Evolutionary conservation across 2,329 filamentous ascomycete genomes (phyloP), one percentile per base, ranked within the genome.

Genomic region (Hymenoscyphus repandus): DNA sequence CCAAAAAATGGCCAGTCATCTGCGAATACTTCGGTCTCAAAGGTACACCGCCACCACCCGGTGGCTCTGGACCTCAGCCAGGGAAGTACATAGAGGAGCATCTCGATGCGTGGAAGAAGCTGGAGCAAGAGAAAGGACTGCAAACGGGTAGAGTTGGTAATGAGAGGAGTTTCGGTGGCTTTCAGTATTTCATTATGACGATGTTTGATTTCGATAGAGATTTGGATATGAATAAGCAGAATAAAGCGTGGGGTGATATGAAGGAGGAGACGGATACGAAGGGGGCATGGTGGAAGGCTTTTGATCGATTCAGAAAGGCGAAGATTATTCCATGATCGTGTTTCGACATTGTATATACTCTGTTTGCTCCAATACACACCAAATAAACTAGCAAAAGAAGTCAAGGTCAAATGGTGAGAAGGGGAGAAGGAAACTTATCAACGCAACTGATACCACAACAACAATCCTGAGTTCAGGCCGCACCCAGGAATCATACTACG

Each of bases 1-100:
- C 65, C 13, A 56, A 62, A 10, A 73, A 74, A 57, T 75, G 72
- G 73, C 70, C 72, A 2, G 57, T 72, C 5, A 69, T 74, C 40
- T 72, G 70, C 57, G 65, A 70, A 6, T 74, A 73, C 56, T 75
- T 75, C 62, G 69, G 70, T 2, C 60, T 75, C 36, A 69, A 70
- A 54, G 72, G 72, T 1, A 68, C 68, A 6, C 54, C 58, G 2
- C 65, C 67, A 6, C 63, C 63, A 6, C 34, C 51, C 3, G 62
- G 59, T 2, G 62, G 62, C 6, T 58, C 57, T 27, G 66, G 63
- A 1, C 66, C 65, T 6, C 62, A 69, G 43, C 67, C 67, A 3
- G 60, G 65, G 22, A 54, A 59, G 31, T 70, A 67, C 51, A 66
- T 70, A 40, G 59, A 61, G 45, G 62, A 66, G 13, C 63, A 70